phyloP scores from a whole-genome alignment of 495 filamentous ascomycete genomes.

The Neurospora sp. region DNA sequence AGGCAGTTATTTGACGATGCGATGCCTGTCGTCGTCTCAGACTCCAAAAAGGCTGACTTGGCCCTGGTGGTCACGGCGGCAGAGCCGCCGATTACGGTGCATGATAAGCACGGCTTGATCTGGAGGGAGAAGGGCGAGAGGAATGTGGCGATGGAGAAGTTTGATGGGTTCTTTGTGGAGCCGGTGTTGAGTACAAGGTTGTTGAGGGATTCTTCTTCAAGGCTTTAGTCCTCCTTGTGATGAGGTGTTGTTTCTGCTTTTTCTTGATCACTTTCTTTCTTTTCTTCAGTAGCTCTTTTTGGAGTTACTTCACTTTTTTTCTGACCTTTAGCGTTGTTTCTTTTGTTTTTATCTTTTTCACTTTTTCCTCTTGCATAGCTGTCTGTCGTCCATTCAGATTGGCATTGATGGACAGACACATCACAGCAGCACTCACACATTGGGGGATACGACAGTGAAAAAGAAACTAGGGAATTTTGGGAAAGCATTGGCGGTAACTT shows the following conservation, averaged over 20 bases:
- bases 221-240: constrained; percentile 1
- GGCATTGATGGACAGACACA: not conserved
- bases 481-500: not conserved
- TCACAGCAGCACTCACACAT: not conserved
- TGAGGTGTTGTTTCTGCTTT: not conserved
- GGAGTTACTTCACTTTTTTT: not conserved
- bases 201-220: not conserved
- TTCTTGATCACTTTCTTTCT: not conserved
- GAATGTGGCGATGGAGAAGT: constrained; percentile 10
- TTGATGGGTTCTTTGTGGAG: not conserved
- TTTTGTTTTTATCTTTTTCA: not conserved
- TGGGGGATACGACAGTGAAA: not conserved
- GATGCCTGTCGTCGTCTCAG: not conserved
- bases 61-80: constrained; percentile 9
- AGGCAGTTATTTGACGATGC: constrained; percentile 11
- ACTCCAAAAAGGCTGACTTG: not conserved
- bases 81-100: constrained; percentile 7
- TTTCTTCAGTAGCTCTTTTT: not conserved
- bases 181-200: not conserved
- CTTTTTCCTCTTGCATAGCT: not conserved
- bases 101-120: constrained; percentile 12
- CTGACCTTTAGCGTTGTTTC: not conserved
- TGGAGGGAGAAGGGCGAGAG: constrained; percentile 11
- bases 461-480: not conserved
- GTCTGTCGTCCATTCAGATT: not conserved